Base-by-base conservation (phyloP, 2,329 filamentous ascomycete genomes). In the Cytospora piceae region DNA sequence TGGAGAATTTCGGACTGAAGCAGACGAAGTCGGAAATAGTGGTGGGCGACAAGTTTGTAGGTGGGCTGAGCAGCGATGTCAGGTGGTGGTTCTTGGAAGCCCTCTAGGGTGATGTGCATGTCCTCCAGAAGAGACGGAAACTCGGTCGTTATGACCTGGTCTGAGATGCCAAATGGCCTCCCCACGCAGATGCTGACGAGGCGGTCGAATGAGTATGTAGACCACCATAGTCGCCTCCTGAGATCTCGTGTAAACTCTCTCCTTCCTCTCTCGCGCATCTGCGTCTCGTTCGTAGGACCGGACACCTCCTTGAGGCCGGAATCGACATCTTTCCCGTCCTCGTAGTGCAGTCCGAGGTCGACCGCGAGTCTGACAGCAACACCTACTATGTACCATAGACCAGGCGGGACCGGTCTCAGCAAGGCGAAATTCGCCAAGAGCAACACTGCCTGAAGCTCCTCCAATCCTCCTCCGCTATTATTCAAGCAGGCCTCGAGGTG, bases 311-410 rank as follows among this genome's bases (percentile, higher is more conserved):
- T 82, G 54, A 90, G 82, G 31, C 87, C 86, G 42, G 87, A 76
- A 57, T 88, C 82, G 12, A 85, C 73, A 69, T 89, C 82, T 73
- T 85, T 88, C 27, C 92, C 93, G 71, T 97, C 94, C 76, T 98
- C 95, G 70, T 94, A 93, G 76, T 98, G 94, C 32, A 98, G 81
- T 12, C 95, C 95, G 2, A 98, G 83, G 75, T 98, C 95, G 27
- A 98, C 90, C 8, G 93, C 94, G 61, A 98, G 79, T 46, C 95
- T 89, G 67, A 96, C 90, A 7, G 94, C 94, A 53, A 97, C 94
- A 14, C 95, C 95, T 67, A 96, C 92, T 68, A 98, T 98, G 77
- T 98, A 98, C 94, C 94, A 98, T 54, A 98, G 80, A 17, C 95
- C 95, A 0, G 94, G 94, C 1, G 94, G 93, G 27, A 98, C 93